phyloP scores from a whole-genome alignment of 2,329 filamentous ascomycete species.

The Cadophora gregata region DNA sequence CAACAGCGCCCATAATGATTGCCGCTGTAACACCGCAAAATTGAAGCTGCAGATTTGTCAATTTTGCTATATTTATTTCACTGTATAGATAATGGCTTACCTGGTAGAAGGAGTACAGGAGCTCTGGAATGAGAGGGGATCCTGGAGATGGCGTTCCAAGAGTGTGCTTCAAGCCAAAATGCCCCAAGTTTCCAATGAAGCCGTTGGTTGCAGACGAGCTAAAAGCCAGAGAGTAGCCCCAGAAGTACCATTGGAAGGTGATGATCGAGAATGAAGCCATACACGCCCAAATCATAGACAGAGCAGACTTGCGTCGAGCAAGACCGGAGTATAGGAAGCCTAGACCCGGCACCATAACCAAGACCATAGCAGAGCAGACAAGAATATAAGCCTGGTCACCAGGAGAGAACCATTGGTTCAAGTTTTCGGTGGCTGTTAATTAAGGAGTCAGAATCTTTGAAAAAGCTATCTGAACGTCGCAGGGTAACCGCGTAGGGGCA shows the following conservation, averaged over 20 bases:
- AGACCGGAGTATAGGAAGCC: conserved; percentile 97
- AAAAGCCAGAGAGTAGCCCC: conserved; percentile 97
- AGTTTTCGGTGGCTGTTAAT: conserved; percentile 73
- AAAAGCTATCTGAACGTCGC: conserved; percentile 4
- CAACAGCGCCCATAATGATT: conserved; percentile 89
- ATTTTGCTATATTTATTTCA: too few relatives aligned
- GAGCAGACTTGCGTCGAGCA: conserved; percentile 94
- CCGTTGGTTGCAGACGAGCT: conserved; percentile 80
- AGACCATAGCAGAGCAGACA: conserved; percentile 86
- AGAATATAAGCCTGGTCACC: conserved; percentile 96
- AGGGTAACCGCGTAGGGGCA: not conserved
- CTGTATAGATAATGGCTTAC: conserved; percentile 49
- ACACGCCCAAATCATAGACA: conserved; percentile 96
- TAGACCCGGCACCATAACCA: conserved; percentile 96
- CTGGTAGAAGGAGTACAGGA: conserved; percentile 95
- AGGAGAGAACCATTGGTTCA: conserved; percentile 94
- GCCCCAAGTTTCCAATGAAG: conserved; percentile 88
- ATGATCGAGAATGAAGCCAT: conserved; percentile 93
- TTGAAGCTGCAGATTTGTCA: conserved; percentile 72
- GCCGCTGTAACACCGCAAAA: conserved; percentile 93
- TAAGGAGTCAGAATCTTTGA: conserved; percentile 19
- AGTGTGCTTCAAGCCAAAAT: conserved; percentile 88
- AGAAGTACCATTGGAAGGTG: conserved; percentile 99
- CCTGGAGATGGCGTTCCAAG: conserved; percentile 85
- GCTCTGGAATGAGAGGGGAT: conserved; percentile 83